phyloP scores from a whole-genome alignment of 2,329 filamentous ascomycete genomes.

The Fusarium illudens region DNA sequence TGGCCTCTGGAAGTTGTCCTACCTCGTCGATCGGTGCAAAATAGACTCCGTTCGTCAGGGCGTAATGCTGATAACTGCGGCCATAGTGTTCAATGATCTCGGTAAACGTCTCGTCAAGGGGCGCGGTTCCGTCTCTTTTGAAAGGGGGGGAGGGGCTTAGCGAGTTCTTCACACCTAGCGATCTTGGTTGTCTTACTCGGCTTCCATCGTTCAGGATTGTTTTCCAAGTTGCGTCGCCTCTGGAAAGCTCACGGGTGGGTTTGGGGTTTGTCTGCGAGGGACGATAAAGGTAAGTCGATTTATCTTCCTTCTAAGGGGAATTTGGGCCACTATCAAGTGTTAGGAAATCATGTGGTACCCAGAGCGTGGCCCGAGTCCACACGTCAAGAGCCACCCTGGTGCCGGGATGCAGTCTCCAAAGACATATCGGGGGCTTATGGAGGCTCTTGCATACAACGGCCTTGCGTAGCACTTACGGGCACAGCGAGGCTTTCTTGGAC shows the following conservation, averaged over 20 bases:
- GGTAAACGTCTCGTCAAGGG: constrained; percentile 66
- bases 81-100: constrained; percentile 69
- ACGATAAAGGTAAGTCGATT: constrained; percentile 24
- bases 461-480: constrained; percentile 33
- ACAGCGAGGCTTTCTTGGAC: constrained; percentile 29
- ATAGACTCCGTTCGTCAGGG: constrained; percentile 70
- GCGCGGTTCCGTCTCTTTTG: constrained; percentile 57
- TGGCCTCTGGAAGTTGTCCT: constrained; percentile 30
- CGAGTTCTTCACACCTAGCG: constrained; percentile 10
- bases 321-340: constrained; percentile 37
- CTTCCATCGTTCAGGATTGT: constrained; percentile 39
- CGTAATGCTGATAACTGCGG: constrained; percentile 72
- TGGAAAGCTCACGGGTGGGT: constrained; percentile 12
- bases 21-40: constrained; percentile 78
- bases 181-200: constrained; percentile 42
- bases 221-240: constrained; percentile 6
- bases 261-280: constrained; percentile 6
- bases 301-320: constrained; percentile 30
- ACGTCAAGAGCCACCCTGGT: constrained; percentile 43
- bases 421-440: constrained; percentile 37
- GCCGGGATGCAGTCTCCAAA: constrained; percentile 39
- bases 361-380: constrained; percentile 45
- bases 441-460: constrained; percentile 40
- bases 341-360: constrained; percentile 45
- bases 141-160: constrained; percentile 35